phyloP scores from a whole-genome alignment of 176 grass and related monocot genomes.

The Hordeum marinum region DNA sequence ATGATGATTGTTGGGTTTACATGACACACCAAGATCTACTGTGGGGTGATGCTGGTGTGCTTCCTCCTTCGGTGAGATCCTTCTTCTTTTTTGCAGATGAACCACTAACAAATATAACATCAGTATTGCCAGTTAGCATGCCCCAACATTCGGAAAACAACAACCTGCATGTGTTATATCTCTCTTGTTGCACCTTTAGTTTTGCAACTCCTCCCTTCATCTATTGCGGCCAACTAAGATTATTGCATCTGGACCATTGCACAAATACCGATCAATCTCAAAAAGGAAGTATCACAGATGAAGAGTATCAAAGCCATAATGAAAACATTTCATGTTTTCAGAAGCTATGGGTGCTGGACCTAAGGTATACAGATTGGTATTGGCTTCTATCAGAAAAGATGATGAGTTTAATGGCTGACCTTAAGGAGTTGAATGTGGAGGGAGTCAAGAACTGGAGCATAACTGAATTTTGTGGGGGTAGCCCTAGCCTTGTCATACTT shows the following conservation, averaged over 20 bases:
- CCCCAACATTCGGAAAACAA: neutral
- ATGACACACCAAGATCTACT: accelerated
- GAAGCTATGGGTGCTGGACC: neutral
- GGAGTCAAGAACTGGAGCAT: neutral
- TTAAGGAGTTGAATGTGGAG: slow-evolving; percentile 1
- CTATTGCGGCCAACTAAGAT: neutral
- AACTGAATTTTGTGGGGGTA: neutral
- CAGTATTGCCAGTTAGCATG: neutral
- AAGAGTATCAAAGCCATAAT: neutral
- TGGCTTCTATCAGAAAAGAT: neutral
- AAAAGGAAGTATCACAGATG: too few species aligned
- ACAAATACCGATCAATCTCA: too few species aligned
- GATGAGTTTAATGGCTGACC: neutral
- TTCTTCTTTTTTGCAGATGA: neutral
- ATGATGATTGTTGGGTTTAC: neutral
- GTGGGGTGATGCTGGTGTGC: neutral
- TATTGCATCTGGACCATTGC: slow-evolving; percentile 6
- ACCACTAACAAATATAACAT: neutral
- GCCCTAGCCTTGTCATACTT: neutral
- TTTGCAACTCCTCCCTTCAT: slow-evolving; percentile 19
- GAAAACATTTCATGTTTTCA: neutral
- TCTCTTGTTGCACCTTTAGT: neutral
- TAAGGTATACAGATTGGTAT: neutral
- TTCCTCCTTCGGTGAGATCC: neutral
- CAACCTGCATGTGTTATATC: neutral